Evolutionary conservation across 441 rosid genomes (phyloP), one percentile per base, ranked within the genome.

Genomic region (Croton laevigatus): DNA sequence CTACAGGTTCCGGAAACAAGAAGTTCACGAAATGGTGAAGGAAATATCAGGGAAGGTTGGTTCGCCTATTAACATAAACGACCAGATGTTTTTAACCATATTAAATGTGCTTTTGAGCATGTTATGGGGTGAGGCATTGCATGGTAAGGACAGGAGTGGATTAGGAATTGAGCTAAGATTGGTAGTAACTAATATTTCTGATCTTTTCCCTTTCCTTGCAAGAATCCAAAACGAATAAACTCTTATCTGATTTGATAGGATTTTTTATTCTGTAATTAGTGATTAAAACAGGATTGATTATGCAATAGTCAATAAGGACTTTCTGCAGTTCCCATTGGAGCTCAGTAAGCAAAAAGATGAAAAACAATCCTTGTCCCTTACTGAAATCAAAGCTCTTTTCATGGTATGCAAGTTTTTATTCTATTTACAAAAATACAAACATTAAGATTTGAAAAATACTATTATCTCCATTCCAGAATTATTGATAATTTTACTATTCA

Each of bases 41-140:
- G 40, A 78, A 27, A 76, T 83, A 23, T 78, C 75, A 22, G 20
- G 11, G 3, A 81, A 69, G 62, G 66, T 20, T 0, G 86, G 84
- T 0, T 17, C 5, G 17, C 8, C 12, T 3, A 38, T 62, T 79
- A 0, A 58, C 85, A 2, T 79, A 91, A 89, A 94, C 22, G 80
- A 85, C 1, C 71, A 80, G 71, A 68, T 78, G 4, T 62, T 79
- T 65, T 6, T 57, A 52, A 59, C 82, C 14, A 5, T 63, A 20
- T 2, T 70, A 34, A 84, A 76, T 66, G 64, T 73, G 0, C 64
- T 77, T 6, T 70, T 79, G 22, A 67, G 79, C 3, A 81, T 84
- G 85, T 37, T 87, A 71, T 83, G 84, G 80, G 91, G 90, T 0
- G 79, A 80, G 32, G 32, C 32, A 27, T 27, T 27, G 32, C 32